A percentile compares a stretch with the other conserved stretches of the same genome.
Evolutionary conservation across 306 rosid genomes (phyloP).

Genomic region (Dalbergia cultrata): DNA sequence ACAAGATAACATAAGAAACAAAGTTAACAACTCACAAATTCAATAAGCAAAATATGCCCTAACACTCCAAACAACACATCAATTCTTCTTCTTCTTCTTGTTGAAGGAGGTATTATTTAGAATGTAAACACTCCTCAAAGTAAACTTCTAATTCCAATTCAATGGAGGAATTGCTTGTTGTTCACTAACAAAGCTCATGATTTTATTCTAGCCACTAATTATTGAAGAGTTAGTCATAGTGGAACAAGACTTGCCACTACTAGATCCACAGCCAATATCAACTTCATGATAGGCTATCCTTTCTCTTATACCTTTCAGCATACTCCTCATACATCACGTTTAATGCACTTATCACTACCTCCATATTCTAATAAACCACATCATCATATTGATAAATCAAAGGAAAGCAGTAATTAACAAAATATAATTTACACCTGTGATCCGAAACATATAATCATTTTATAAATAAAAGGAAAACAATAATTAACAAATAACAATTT

Average conservation of each 20-base stretch:
- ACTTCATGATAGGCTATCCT: not conserved
- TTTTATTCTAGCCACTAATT: not conserved
- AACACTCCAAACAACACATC: no score
- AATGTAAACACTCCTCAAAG: not conserved
- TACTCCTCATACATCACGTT: not conserved
- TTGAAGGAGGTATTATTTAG: no score
- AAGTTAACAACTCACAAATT: no score
- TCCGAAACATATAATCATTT: not conserved
- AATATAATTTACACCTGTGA: no score
- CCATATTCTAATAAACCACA: not conserved
- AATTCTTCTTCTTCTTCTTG: no score
- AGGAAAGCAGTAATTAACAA: not conserved
- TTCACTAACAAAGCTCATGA: not conserved
- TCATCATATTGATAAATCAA: not conserved
- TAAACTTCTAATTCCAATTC: not conserved
- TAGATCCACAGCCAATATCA: not conserved
- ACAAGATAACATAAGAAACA: no score
- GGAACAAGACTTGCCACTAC: no score
- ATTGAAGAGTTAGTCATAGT: no score
- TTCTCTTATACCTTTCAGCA: not conserved
- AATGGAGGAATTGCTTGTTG: not conserved
- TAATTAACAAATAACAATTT: not conserved
- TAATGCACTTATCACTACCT: not conserved
- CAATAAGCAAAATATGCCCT: no score
- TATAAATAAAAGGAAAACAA: not conserved